Percentiles rank a stretch among this genome's conserved stretches.
These are phyloP conservation scores for Basidiobolus meristosporus DNA, from an alignment of 371 early-diverging fungal genomes.

Conservation along the genomic window DNA sequence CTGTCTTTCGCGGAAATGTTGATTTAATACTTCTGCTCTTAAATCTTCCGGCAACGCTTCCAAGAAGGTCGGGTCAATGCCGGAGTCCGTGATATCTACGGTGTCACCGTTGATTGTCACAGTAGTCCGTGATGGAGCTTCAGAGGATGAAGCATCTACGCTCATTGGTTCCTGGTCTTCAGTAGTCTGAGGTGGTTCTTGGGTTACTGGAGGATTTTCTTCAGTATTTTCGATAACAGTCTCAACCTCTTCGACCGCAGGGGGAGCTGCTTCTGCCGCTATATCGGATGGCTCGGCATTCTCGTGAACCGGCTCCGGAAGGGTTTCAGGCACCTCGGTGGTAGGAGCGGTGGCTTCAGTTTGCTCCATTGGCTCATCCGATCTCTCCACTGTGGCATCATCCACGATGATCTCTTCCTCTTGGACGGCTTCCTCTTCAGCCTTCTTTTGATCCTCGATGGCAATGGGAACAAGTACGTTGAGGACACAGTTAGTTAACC, in stretches of 20 bases:
- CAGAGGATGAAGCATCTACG: constrained; percentile 8
- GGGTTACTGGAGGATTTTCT: neutral
- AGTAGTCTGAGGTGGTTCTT: neutral
- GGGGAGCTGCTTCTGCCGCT: constrained; percentile 5
- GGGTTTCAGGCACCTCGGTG: constrained; percentile 1
- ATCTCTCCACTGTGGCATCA: constrained; percentile 11
- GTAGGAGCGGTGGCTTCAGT: neutral
- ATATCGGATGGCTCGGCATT: constrained; percentile 3
- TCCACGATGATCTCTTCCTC: constrained; percentile 28
- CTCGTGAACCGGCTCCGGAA: constrained; percentile 7
- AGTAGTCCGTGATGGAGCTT: constrained; percentile 12
- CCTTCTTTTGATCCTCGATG: constrained; percentile 24
- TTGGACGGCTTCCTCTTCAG: constrained; percentile 29
- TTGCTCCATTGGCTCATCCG: neutral
- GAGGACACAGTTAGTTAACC: constrained; percentile 36
- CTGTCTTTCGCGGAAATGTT: constrained; percentile 38
- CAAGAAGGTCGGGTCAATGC: constrained; percentile 86
- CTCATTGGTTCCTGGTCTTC: constrained; percentile 1
- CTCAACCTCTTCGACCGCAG: constrained; percentile 1
- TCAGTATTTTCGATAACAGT: constrained; percentile 2
- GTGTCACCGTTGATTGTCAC: constrained; percentile 39
- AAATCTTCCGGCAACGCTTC: constrained; percentile 91
- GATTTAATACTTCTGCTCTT: constrained; percentile 76
- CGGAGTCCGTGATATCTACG: constrained; percentile 83
- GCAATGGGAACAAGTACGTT: constrained; percentile 56